A percentile compares a stretch with the other conserved stretches of the same genome.
Evolutionary conservation across 2,329 filamentous ascomycete genomes (phyloP).

Genomic region (Fusarium penzigii): DNA sequence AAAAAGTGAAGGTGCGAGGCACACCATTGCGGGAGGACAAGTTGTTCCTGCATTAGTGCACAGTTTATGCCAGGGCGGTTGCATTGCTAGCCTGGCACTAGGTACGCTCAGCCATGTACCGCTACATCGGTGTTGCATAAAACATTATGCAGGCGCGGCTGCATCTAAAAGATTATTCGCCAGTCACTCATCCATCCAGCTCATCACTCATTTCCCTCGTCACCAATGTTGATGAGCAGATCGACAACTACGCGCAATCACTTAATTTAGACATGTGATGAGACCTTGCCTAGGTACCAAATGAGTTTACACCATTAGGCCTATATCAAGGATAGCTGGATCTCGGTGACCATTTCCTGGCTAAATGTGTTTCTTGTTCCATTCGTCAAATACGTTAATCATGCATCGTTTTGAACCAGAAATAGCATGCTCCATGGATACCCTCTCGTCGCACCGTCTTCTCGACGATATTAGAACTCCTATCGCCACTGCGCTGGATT

Average conservation of each 20-base stretch:
- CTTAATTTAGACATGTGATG: not conserved
- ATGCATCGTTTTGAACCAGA: not conserved
- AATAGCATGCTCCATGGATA: not conserved
- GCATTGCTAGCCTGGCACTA: conserved; percentile 9
- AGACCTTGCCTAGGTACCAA: not conserved
- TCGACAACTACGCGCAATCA: conserved; percentile 5
- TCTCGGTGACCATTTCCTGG: not conserved
- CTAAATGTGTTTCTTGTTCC: too few relatives aligned
- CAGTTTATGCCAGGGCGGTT: conserved; percentile 17
- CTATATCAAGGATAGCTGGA: not conserved
- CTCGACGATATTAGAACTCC: too few relatives aligned
- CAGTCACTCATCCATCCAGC: not conserved
- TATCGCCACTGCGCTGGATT: too few relatives aligned
- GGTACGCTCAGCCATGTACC: too few relatives aligned
- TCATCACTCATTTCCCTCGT: conserved; percentile 3
- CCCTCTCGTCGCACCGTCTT: too few relatives aligned
- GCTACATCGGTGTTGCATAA: too few relatives aligned
- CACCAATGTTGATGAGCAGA: conserved; percentile 3
- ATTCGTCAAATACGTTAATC: too few relatives aligned
- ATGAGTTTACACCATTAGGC: not conserved
- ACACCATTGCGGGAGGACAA: conserved; percentile 6
- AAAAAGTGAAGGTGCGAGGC: conserved; percentile 7
- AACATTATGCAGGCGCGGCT: too few relatives aligned
- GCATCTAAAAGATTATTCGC: too few relatives aligned
- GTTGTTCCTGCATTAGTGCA: conserved; percentile 32